These are phyloP conservation scores for Fusarium redolens DNA, from an alignment of 2,329 filamentous ascomycete species.

Conservation along the genomic window DNA sequence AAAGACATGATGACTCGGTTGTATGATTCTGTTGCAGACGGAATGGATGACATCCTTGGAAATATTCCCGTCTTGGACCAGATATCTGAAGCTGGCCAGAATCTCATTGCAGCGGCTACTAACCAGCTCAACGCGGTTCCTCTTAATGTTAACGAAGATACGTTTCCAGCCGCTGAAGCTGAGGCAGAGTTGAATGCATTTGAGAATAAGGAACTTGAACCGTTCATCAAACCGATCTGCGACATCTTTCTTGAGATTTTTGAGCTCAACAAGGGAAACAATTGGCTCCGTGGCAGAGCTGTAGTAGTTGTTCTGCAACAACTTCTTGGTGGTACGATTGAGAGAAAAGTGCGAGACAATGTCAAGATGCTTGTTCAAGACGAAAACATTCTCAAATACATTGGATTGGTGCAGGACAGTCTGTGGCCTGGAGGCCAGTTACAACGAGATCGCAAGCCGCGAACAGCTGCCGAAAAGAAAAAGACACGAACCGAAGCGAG, in stretches of 20 bases:
- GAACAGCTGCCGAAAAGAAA: constrained; percentile 79
- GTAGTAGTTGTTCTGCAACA: constrained; percentile 98
- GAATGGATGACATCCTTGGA: constrained; percentile 97
- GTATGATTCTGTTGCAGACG: constrained; percentile 96
- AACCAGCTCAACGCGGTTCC: constrained; percentile 70
- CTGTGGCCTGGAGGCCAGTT: constrained; percentile 83
- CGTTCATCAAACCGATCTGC: constrained; percentile 98
- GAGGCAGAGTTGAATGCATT: constrained; percentile 95
- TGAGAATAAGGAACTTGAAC: constrained; percentile 87
- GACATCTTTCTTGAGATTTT: constrained; percentile 97
- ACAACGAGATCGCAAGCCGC: constrained; percentile 61
- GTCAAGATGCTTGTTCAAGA: constrained; percentile 80
- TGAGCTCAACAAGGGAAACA: constrained; percentile 93
- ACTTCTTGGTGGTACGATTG: constrained; percentile 93
- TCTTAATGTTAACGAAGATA: constrained; percentile 63
- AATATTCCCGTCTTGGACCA: constrained; percentile 97
- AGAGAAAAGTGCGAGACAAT: constrained; percentile 91
- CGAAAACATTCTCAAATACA: constrained; percentile 80
- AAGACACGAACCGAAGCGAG: constrained; percentile 88
- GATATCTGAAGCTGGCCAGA: constrained; percentile 91
- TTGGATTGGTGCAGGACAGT: constrained; percentile 76
- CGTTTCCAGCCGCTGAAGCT: constrained; percentile 74
- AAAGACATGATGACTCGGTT: constrained; percentile 92
- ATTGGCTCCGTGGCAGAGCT: constrained; percentile 94
- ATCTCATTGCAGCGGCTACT: constrained; percentile 82